phyloP scores from a whole-genome alignment of 768 basidiomycete genomes.

The Butyriboletus loyo region DNA sequence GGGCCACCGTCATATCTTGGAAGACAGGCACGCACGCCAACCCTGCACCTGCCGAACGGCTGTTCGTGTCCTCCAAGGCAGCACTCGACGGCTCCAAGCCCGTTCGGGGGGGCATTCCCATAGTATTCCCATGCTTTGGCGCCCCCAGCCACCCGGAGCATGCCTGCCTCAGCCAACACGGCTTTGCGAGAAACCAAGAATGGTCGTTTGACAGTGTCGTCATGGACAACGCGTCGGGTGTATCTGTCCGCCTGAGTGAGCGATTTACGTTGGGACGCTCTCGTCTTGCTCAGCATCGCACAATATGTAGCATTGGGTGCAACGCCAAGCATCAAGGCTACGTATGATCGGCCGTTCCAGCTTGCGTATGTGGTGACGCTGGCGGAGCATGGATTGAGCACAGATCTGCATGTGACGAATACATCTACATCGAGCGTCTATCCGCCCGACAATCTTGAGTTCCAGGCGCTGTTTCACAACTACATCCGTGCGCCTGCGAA shows the following conservation, averaged over 20 bases:
- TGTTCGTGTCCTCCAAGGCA: constrained; percentile 83
- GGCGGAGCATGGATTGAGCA: constrained; percentile 65
- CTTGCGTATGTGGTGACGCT: constrained; percentile 84
- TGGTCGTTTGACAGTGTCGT: constrained; percentile 71
- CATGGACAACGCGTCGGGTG: constrained; percentile 64
- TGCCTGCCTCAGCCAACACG: constrained; percentile 74
- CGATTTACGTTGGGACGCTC: neutral
- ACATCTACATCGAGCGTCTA: constrained; percentile 42
- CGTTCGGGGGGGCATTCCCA: constrained; percentile 53
- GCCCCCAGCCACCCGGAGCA: constrained; percentile 75
- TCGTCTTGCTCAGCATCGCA: neutral
- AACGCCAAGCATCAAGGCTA: constrained; percentile 50
- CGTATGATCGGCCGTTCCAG: constrained; percentile 64
- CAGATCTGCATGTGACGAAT: constrained; percentile 81
- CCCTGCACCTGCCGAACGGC: constrained; percentile 51
- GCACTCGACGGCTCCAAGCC: constrained; percentile 78
- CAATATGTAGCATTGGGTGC: constrained; percentile 63
- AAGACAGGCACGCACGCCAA: constrained; percentile 44
- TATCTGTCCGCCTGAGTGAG: constrained; percentile 79
- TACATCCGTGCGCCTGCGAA: constrained; percentile 72
- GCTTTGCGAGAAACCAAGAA: constrained; percentile 76
- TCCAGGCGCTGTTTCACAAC: constrained; percentile 92
- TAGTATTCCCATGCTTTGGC: constrained; percentile 89
- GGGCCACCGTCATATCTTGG: constrained; percentile 89
- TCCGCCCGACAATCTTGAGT: constrained; percentile 56